A percentile compares a stretch with the other conserved stretches of the same genome.
Evolutionary conservation across 257 asterid species (phyloP).

Genomic region (Ballota nigra): DNA sequence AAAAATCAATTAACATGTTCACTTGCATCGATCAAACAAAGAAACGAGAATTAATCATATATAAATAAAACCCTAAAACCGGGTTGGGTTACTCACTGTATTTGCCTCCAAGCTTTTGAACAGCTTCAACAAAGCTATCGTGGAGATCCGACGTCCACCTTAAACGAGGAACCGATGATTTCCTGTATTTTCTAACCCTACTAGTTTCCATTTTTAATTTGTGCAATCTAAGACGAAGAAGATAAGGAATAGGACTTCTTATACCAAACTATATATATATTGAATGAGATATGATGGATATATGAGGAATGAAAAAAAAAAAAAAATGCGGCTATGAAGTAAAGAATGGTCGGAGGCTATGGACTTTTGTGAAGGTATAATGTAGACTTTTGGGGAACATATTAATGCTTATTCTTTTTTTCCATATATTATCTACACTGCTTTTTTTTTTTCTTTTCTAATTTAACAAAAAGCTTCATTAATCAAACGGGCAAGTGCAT

Average conservation of each 20-base stretch:
- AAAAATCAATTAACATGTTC: too few relatives aligned
- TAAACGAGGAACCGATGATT: conserved; percentile 35
- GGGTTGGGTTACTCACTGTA: conserved; percentile 24
- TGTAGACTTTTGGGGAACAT: conserved; percentile 35
- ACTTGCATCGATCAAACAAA: background rate
- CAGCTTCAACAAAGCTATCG: conserved; percentile 37
- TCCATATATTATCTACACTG: background rate
- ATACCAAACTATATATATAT: background rate
- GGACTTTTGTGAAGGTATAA: conserved; percentile 31
- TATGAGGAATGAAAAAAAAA: background rate
- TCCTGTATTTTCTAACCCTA: conserved; percentile 43
- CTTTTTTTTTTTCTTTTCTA: too few relatives aligned
- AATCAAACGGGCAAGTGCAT: background rate
- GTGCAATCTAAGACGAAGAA: background rate
- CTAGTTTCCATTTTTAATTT: conserved; percentile 12
- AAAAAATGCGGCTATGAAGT: conserved; percentile 20
- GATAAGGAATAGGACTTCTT: background rate
- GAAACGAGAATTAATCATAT: background rate
- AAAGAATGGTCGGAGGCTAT: conserved; percentile 35
- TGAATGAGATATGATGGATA: background rate
- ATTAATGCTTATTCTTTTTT: too few relatives aligned
- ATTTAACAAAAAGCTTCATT: background rate
- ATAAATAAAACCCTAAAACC: background rate
- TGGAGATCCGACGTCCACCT: conserved; percentile 54
- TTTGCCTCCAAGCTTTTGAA: conserved; percentile 42